Conservation (phyloP, 2,329 filamentous ascomycete genomes). For the Cladosporium sp. region DNA sequence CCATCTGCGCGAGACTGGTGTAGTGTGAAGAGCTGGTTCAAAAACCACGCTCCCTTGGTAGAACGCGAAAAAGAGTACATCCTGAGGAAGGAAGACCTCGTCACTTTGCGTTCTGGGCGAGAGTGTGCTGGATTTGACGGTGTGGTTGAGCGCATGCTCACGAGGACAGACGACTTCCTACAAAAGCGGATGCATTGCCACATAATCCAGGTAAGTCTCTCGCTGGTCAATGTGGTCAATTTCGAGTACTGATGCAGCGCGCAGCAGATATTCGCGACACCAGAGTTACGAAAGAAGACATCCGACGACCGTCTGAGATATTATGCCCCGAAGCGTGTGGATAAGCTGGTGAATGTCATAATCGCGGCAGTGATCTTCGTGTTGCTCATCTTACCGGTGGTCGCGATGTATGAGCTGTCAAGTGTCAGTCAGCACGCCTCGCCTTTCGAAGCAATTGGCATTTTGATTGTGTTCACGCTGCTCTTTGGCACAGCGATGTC, state of each 20-base stretch:
- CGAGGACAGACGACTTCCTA: not conserved
- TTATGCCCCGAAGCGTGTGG: not conserved
- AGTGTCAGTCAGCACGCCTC: not conserved
- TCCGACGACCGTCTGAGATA: not conserved
- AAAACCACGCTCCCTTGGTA: not conserved
- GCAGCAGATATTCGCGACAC: not conserved
- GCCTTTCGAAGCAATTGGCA: not conserved
- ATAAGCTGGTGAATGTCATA: not conserved
- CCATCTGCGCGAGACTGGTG: not conserved
- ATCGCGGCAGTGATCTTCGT: not conserved
- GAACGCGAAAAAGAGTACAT: not conserved
- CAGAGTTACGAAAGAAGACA: not conserved
- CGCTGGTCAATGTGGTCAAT: too few species aligned
- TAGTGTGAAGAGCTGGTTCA: not conserved
- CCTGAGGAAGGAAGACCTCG: not conserved
- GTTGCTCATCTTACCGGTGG: not conserved
- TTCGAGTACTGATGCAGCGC: too few species aligned
- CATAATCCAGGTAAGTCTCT: not conserved
- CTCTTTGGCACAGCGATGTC: constrained; percentile 12
- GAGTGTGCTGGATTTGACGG: not conserved
- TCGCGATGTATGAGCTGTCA: not conserved
- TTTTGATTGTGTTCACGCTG: not conserved
- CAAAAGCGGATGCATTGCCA: not conserved
- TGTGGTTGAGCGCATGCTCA: not conserved
- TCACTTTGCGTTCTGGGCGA: not conserved